Evolutionary conservation across 169 alveolate genomes (phyloP).

Genomic region (Plasmodium sp.): DNA sequence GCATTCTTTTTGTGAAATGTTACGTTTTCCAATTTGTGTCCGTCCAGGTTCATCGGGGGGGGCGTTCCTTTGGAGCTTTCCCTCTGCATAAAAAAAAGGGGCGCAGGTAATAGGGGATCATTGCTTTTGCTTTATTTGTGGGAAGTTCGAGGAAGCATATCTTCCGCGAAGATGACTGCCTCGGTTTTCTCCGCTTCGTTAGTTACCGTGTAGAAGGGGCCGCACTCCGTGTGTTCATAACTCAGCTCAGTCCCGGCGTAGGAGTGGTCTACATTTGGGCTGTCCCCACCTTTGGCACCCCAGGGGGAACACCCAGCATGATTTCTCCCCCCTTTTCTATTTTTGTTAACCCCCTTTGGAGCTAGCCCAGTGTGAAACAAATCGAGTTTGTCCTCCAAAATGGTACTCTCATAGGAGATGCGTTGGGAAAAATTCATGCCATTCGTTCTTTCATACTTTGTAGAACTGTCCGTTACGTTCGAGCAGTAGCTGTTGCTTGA

Average conservation of each 20-base stretch:
- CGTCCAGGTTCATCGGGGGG: background rate
- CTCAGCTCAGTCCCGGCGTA: background rate
- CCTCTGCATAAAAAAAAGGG: background rate
- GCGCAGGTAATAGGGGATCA: background rate
- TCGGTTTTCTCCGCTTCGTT: background rate
- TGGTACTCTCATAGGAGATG: conserved; percentile 34
- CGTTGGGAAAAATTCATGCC: conserved; percentile 52
- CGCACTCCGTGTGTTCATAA: background rate
- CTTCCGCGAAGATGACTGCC: background rate
- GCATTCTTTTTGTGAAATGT: background rate
- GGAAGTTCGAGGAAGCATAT: background rate
- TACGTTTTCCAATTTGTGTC: background rate
- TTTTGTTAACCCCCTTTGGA: background rate
- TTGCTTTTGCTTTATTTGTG: background rate
- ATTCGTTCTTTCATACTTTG: conserved; percentile 16
- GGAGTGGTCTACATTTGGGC: background rate
- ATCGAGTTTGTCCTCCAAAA: background rate
- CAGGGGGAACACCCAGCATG: background rate
- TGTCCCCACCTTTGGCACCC: background rate
- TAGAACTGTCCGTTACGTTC: background rate
- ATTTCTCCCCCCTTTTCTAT: background rate
- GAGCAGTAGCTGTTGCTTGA: conserved; percentile 30
- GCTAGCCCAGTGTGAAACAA: conserved; percentile 10
- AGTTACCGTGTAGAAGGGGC: background rate
- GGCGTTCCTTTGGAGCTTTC: background rate